Evolutionary conservation across 805 yeast genomes (phyloP).

Genomic region (Saturnispora sekii): DNA sequence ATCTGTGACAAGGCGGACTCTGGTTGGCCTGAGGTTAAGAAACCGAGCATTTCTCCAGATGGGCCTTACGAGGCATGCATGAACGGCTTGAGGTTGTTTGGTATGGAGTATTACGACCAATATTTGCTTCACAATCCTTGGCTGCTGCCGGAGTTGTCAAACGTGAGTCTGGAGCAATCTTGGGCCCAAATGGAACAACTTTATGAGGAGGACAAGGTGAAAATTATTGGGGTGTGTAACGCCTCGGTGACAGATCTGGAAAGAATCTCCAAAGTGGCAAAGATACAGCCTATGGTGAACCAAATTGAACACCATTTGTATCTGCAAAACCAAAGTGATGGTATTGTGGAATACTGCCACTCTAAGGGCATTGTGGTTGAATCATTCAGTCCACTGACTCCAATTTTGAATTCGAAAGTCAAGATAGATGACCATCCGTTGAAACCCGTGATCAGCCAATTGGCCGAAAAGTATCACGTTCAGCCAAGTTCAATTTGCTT

Average conservation of each 20-base stretch:
- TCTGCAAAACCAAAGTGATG: constrained; percentile 54
- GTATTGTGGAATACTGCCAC: constrained; percentile 40
- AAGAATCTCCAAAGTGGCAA: constrained; percentile 31
- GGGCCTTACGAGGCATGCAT: constrained; percentile 42
- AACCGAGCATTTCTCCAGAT: constrained; percentile 13
- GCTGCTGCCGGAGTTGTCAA: constrained; percentile 31
- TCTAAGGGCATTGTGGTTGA: constrained; percentile 43
- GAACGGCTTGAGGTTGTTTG: constrained; percentile 38
- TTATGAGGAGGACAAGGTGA: constrained; percentile 35
- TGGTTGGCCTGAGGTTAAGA: constrained; percentile 24
- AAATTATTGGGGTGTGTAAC: constrained; percentile 53
- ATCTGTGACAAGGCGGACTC: constrained; percentile 52
- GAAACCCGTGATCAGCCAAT: constrained; percentile 26
- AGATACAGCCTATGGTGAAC: constrained; percentile 47
- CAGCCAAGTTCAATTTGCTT: constrained; percentile 57
- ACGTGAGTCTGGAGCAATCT: constrained; percentile 40
- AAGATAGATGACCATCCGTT: constrained; percentile 30
- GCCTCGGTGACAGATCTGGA: constrained; percentile 40
- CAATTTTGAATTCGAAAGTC: constrained; percentile 37
- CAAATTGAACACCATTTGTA: constrained; percentile 66
- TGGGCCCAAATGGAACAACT: constrained; percentile 38
- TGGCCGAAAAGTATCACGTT: constrained; percentile 48
- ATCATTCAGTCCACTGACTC: constrained; percentile 64
- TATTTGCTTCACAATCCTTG: constrained; percentile 56
- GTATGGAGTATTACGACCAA: constrained; percentile 47